Base-by-base conservation (phyloP, 1,284 basidiomycete genomes). In the Microbotryomycetes sp. region DNA sequence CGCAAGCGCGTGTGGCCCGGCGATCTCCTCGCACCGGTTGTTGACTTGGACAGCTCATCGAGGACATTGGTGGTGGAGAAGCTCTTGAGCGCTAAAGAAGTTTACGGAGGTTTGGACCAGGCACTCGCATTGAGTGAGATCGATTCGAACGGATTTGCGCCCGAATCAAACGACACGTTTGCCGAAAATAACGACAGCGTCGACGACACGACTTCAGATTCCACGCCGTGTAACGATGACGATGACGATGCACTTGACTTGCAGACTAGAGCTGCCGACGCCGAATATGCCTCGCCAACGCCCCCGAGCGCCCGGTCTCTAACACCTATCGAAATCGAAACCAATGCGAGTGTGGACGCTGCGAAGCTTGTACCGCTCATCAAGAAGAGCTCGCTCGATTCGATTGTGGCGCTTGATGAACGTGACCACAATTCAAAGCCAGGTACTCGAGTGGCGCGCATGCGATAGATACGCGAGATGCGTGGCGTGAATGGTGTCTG, bases 1-100 rank as follows among this genome's bases (percentile, higher is more conserved):
- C 70, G 70, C 24, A 78, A 78, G 65, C 74, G 74, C 28, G 60
- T 61, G 2, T 76, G 75, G 68, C 65, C 68, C 2, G 35, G 31
- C 23, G 67, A 69, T 23, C 45, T 48, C 4, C 52, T 64, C 6
- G 31, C 54, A 4, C 56, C 58, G 1, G 15, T 27, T n/a, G 57
- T 69, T 50, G 64, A 66, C 51, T 61, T 69, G 31, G 69, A 67
- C 45, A 47, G 56, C 29, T 23, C 21, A 7, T 60, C 65, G 18
- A 54, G 66, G 2, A 45, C 49, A 2, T 29, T 48, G 3, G 54
- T 68, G 4, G 59, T 69, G 24, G 63, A 67, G 2, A 54, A 53
- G 21, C 50, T 69, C 6, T 59, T 67, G 18, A 54, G 29, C 9
- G 46, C 18, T 11, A 41, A 41, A 18, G 18, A 41, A 11, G 18